Evolutionary conservation across 345 rosid genomes (phyloP).

Genomic region (Heritiera fomes): DNA sequence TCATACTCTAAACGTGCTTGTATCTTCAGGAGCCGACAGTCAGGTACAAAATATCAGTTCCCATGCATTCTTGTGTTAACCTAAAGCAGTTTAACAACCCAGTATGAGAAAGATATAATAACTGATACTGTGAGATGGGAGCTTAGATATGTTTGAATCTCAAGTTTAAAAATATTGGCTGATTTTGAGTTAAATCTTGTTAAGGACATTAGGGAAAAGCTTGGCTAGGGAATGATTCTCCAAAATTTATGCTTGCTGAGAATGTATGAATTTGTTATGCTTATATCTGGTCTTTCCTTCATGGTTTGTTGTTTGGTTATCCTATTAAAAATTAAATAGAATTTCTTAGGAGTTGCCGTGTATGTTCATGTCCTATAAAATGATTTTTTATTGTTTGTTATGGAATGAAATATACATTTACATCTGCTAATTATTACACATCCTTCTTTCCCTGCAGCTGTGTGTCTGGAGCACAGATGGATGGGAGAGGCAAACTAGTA

Average conservation of each 20-base stretch:
- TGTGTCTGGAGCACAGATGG: constrained; percentile 84
- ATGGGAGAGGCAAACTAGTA: constrained; percentile 70
- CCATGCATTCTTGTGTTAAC: neutral
- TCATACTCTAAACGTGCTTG: constrained; percentile 59
- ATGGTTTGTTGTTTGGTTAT: constrained; percentile 4
- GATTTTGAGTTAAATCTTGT: neutral
- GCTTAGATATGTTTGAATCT: neutral
- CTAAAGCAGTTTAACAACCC: neutral
- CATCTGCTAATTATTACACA: constrained; percentile 5
- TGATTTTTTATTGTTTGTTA: neutral
- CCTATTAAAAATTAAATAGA: neutral
- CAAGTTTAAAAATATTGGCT: constrained; percentile 1
- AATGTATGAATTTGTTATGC: neutral
- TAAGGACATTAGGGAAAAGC: neutral
- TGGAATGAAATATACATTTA: neutral
- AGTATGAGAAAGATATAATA: neutral
- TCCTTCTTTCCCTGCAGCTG: constrained; percentile 36
- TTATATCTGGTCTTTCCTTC: neutral
- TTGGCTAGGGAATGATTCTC: constrained; percentile 20
- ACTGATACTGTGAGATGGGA: constrained; percentile 5
- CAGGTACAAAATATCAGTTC: constrained; percentile 47
- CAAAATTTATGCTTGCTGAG: neutral
- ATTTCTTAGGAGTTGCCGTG: neutral
- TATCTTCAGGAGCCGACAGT: constrained; percentile 88
- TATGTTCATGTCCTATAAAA: neutral